phyloP scores from a whole-genome alignment of 768 basidiomycete species.

The Auricularia heimuer region DNA sequence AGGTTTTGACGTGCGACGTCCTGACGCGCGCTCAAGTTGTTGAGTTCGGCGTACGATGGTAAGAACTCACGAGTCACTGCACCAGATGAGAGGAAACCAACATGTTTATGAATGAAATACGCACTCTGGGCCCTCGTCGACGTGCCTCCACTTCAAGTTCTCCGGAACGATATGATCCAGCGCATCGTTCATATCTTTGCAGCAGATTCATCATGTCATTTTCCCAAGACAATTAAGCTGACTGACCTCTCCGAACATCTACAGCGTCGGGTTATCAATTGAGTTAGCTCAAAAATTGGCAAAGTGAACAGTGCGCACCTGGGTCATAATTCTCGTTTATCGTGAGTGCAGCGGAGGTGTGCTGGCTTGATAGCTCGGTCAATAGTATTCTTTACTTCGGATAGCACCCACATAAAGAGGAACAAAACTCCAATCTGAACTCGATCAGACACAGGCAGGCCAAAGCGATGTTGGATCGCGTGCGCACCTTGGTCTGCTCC shows the following conservation, averaged over 20 bases:
- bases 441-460: neutral
- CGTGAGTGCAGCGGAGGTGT: slow-evolving; percentile 70
- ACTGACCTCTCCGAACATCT: slow-evolving; percentile 18
- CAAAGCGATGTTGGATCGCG: neutral
- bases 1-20: slow-evolving; percentile 85
- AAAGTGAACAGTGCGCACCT: slow-evolving; percentile 32
- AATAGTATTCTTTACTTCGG: neutral
- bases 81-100: neutral
- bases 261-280: too few species aligned
- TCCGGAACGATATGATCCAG: slow-evolving; percentile 85
- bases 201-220: too few species aligned
- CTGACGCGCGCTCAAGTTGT: slow-evolving; percentile 24
- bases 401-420: slow-evolving; percentile 56
- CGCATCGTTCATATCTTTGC: slow-evolving; percentile 88
- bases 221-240: neutral
- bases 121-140: slow-evolving; percentile 88
- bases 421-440: slow-evolving; percentile 74
- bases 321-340: slow-evolving; percentile 86
- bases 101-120: slow-evolving; percentile 17
- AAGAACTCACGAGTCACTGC: slow-evolving; percentile 1
- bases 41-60: neutral
- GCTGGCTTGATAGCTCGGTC: slow-evolving; percentile 33
- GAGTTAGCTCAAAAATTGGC: too few species aligned
- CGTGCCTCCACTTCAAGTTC: slow-evolving; percentile 69
- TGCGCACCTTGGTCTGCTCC: slow-evolving; percentile 46